phyloP scores from a whole-genome alignment of 2,329 filamentous ascomycete genomes.

The Herpotrichia juniperi region DNA sequence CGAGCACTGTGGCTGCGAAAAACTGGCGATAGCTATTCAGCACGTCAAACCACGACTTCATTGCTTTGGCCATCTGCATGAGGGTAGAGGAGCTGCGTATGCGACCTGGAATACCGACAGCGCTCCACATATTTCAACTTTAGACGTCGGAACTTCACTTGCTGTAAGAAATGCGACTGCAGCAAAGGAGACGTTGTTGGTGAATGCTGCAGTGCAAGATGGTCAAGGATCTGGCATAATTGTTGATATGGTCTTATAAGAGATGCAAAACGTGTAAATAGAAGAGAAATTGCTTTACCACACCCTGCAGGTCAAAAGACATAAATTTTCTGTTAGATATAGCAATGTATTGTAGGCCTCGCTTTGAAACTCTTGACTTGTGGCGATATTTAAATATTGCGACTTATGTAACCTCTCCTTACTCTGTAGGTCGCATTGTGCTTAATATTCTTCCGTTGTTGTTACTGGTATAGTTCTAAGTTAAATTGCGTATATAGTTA shows the following conservation, averaged over 20 bases:
- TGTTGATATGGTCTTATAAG: neutral
- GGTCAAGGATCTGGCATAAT: neutral
- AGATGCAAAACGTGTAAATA: too few species aligned
- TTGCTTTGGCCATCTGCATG: slow-evolving; percentile 2
- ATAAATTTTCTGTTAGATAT: too few species aligned
- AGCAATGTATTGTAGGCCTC: too few species aligned
- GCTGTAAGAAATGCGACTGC: neutral
- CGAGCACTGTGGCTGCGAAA: slow-evolving; percentile 9
- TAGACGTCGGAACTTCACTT: neutral
- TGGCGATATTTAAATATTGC: too few species aligned
- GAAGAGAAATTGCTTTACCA: too few species aligned
- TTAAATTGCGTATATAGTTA: too few species aligned
- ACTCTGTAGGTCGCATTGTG: too few species aligned
- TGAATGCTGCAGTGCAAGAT: neutral
- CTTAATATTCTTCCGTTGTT: too few species aligned
- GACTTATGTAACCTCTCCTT: too few species aligned
- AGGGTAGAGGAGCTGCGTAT: neutral
- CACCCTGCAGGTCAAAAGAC: too few species aligned
- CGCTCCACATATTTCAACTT: neutral
- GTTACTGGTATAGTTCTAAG: too few species aligned
- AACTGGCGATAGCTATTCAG: slow-evolving; percentile 1
- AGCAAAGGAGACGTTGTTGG: neutral
- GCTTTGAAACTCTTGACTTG: too few species aligned
- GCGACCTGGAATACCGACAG: neutral
- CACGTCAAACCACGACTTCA: neutral